Evolutionary conservation across 192 early-diverging fungal species (phyloP), one percentile per base, ranked within the genome.

Genomic region (Backusella mclennaniae): DNA sequence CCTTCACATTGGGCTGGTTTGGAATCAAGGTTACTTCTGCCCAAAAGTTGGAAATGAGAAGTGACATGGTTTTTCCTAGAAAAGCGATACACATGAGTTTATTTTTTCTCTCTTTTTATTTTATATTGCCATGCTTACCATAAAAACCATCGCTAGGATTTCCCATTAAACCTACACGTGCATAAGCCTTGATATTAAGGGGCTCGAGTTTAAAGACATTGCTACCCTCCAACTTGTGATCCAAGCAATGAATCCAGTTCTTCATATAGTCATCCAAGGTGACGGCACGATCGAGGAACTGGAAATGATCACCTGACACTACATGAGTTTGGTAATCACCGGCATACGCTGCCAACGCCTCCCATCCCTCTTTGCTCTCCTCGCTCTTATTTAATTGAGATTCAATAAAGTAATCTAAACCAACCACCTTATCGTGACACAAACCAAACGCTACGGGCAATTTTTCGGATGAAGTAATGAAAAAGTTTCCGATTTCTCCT

Each of bases 121-220:
- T 5, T 29, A 5, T 17, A 39, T 23, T 23, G 17, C 31, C 19
- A 15, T 69, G 12, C 35, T 69, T 75, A 71, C 90, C 90, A 69
- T 82, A 87, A 73, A 88, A 92, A 4, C 91, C 91, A 80, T 92
- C 90, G 70, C 80, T 85, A 0, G 91, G 91, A 67, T 92, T 92
- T 6, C 91, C 91, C 77, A 92, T 84, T 9, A 92, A 74, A 3
- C 91, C 91, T 23, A 91, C 81, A 9, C 91, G 83, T 6, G 91
- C 91, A 82, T 89, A 76, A 19, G 84, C 79, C 23, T 71, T 56
- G 4, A 76, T 74, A 33, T 72, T 52, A 38, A 89, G 83, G 6
- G 82, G 81, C 1, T 36, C 19, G 6, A 42, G 12, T 5, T 67
- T 56, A 69, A 75, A 70, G 11, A 26, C 21, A 9, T 31, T n/a